A percentile compares a stretch with the other conserved stretches of the same genome.
phyloP scores from a whole-genome alignment of 305 asterid genomes.

The Fraxinus xanthoxyloides region DNA sequence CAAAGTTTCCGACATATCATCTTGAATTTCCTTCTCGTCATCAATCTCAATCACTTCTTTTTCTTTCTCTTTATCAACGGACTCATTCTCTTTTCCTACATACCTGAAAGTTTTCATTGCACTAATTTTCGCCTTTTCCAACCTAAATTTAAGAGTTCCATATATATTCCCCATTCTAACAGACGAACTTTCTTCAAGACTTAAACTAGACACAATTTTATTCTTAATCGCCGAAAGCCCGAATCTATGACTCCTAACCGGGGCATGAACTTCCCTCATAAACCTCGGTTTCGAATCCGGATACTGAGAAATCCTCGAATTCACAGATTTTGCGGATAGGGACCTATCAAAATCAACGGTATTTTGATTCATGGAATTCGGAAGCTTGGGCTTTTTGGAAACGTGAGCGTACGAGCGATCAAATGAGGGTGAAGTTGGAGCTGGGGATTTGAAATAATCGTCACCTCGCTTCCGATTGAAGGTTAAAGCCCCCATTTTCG shows the following conservation, averaged over 20 bases:
- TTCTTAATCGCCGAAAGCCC: constrained; percentile 16
- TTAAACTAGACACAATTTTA: constrained; percentile 13
- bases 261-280: constrained; percentile 52
- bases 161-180: constrained; percentile 34
- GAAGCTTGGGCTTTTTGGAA: constrained; percentile 48
- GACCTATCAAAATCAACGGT: constrained; percentile 12
- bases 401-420: constrained; percentile 31
- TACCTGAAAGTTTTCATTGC: constrained; percentile 35
- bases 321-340: constrained; percentile 20
- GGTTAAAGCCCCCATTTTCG: constrained; percentile 59
- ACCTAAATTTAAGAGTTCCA: not conserved
- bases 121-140: constrained; percentile 7
- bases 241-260: constrained; percentile 38
- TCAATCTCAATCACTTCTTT: constrained; percentile 47
- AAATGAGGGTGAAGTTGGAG: constrained; percentile 21
- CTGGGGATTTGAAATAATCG: constrained; percentile 31
- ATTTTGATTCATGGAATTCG: constrained; percentile 13
- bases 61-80: constrained; percentile 16
- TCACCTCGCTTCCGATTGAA: constrained; percentile 48
- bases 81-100: constrained; percentile 12
- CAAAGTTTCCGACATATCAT: constrained; percentile 25
- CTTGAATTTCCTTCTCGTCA: constrained; percentile 21
- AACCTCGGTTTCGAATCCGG: constrained; percentile 33
- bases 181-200: constrained; percentile 10
- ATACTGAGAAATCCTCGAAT: constrained; percentile 36